Conservation (phyloP, 2,329 filamentous ascomycete species). For the Scleromitrula shiraiana region DNA sequence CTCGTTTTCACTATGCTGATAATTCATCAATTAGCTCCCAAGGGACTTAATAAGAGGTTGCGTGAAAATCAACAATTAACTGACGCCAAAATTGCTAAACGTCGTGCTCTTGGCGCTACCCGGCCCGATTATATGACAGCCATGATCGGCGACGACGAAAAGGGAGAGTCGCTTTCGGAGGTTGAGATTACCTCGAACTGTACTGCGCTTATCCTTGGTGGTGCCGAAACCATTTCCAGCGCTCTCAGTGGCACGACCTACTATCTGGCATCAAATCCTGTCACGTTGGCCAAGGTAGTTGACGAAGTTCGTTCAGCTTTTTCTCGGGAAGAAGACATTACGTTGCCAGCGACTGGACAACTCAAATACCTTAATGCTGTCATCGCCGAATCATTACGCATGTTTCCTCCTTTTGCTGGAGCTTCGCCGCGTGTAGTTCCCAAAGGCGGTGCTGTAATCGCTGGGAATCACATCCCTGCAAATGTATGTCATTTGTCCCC, state of each 20-base stretch:
- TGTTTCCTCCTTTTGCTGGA: background rate
- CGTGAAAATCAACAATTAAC: too few species aligned
- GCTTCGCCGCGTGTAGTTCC: background rate
- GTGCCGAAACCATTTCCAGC: background rate
- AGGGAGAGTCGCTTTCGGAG: background rate
- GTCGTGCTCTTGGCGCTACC: too few species aligned
- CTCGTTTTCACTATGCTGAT: too few species aligned
- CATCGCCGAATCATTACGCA: background rate
- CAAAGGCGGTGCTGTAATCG: background rate
- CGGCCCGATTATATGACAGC: background rate
- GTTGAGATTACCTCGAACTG: background rate
- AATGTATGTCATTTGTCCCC: too few species aligned
- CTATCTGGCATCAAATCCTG: background rate
- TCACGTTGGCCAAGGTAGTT: background rate
- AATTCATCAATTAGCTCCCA: too few species aligned
- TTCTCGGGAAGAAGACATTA: background rate
- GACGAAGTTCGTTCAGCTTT: background rate
- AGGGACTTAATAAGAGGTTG: too few species aligned
- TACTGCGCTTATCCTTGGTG: background rate
- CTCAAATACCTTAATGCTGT: background rate
- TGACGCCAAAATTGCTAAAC: too few species aligned
- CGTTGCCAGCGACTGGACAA: background rate
- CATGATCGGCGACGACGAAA: background rate
- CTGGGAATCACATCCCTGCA: too few species aligned
- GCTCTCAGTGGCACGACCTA: background rate